Percentiles rank a stretch among this genome's conserved stretches.
phyloP scores from a whole-genome alignment of 768 basidiomycete species.

The Kwoniella sp. region DNA sequence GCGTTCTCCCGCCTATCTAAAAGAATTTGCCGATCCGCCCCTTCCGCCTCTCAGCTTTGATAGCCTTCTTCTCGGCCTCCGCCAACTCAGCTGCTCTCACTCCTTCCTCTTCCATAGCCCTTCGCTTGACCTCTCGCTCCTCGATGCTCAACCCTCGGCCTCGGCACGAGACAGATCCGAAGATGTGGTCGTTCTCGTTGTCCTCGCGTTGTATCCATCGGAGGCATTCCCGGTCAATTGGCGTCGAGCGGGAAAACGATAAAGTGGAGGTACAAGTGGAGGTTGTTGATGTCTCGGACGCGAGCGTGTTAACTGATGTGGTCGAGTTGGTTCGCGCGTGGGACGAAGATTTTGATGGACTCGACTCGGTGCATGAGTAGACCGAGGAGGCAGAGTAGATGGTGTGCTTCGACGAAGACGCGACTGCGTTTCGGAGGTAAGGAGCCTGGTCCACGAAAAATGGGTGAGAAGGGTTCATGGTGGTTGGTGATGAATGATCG shows the following conservation, averaged over 20 bases:
- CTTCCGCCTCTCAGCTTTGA: slow-evolving; percentile 16
- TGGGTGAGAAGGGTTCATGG: slow-evolving; percentile 26
- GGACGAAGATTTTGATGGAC: neutral
- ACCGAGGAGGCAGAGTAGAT: neutral
- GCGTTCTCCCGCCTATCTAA: neutral
- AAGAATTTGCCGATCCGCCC: slow-evolving; percentile 20
- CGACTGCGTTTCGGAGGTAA: slow-evolving; percentile 13
- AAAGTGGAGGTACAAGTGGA: slow-evolving; percentile 18
- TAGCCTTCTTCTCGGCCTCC: neutral
- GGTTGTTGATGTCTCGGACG: slow-evolving; percentile 8
- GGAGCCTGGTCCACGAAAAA: slow-evolving; percentile 28
- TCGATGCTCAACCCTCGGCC: slow-evolving; percentile 11
- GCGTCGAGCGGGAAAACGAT: slow-evolving; percentile 10
- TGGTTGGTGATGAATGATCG: no score
- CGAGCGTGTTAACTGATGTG: slow-evolving; percentile 12
- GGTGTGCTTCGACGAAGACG: slow-evolving; percentile 16
- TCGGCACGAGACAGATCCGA: slow-evolving; percentile 22
- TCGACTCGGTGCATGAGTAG: neutral
- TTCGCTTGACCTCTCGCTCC: slow-evolving; percentile 17
- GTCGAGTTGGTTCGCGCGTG: slow-evolving; percentile 13
- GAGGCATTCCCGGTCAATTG: slow-evolving; percentile 22
- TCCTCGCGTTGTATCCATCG: slow-evolving; percentile 24
- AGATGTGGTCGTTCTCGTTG: slow-evolving; percentile 16
- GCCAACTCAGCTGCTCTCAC: slow-evolving; percentile 5
- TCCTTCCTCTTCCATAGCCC: slow-evolving; percentile 7